Evolutionary conservation across 345 rosid species (phyloP).

Genomic region (Kandelia obovata): DNA sequence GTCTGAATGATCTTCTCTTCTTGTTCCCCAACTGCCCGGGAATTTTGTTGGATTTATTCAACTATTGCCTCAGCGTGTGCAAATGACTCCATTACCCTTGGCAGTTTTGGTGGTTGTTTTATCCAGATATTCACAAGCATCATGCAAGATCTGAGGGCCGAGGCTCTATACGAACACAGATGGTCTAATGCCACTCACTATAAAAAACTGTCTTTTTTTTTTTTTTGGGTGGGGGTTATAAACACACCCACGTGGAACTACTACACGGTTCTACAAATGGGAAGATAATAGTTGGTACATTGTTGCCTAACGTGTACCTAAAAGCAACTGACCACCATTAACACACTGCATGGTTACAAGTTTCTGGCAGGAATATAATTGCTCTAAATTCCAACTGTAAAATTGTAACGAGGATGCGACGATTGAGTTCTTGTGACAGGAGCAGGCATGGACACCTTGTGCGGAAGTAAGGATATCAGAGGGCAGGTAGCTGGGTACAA

Average conservation of each 20-base stretch:
- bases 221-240: too few species aligned
- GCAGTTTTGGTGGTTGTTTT: too few species aligned
- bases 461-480: not conserved
- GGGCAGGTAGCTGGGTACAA: not conserved
- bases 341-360: not conserved
- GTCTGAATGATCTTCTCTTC: not conserved
- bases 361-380: not conserved
- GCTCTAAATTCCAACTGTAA: not conserved
- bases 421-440: not conserved
- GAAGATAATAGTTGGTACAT: too few species aligned
- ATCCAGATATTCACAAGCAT: too few species aligned
- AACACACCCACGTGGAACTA: too few species aligned
- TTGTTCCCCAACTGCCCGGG: constrained; percentile 15
- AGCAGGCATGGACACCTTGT: not conserved
- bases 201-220: too few species aligned
- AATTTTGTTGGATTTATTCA: constrained; percentile 13
- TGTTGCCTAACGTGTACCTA: not conserved
- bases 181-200: too few species aligned
- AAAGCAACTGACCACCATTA: not conserved
- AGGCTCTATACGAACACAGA: too few species aligned
- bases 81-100: too few species aligned
- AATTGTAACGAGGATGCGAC: not conserved
- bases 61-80: not conserved
- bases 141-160: too few species aligned
- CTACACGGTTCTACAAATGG: too few species aligned